Evolutionary conservation across 1,284 basidiomycete species (phyloP), one percentile per base, ranked within the genome.

Genomic region (Neotropicomus parvogracilis): DNA sequence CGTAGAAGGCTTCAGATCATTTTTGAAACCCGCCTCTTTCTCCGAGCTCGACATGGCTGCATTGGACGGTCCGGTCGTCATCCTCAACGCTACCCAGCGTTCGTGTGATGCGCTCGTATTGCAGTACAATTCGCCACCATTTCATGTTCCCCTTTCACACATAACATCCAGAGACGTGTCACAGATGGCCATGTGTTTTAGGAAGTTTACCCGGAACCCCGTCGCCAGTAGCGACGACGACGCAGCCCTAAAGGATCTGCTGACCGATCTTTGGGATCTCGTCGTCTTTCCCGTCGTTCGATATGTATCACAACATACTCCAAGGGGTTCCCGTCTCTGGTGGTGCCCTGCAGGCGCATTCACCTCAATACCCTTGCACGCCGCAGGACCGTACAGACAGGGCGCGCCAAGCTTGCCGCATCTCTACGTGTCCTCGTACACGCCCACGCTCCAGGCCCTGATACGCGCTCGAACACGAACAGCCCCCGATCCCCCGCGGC

Each of bases 341-440:
- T 76, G 74, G 74, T 75, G 71, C 45, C 71, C 70, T 3, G 70
- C 69, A 0, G 63, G 63, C 1, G 35, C 43, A 5, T 55, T 75
- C 21, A 54, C 65, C 14, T 55, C 57, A 12, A 48, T 75, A 12
- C 74, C 75, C 2, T 50, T 75, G 1, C 74, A 75, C 28, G 71
- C 71, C 1, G 72, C 72, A 9, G 63, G 65, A 7, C 56, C 60
- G 3, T 59, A 59, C 16, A 39, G 35, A 27, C 45, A 33, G 16
- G 37, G 45, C 29, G 51, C 49, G 4, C 27, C 42, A 1, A 46
- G 50, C n/a, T 46, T 72, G 14, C 55, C 55, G 2, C 59, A 70
- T 14, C 10, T 56, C 10, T 71, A 64, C 37, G 38, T 72, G 8
- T 69, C 66, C 6, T 75, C 72, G 6, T 74, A 74, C 46, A 70